Conservation (phyloP, 2,329 filamentous ascomycete genomes). For the Juglanconis oblonga region DNA sequence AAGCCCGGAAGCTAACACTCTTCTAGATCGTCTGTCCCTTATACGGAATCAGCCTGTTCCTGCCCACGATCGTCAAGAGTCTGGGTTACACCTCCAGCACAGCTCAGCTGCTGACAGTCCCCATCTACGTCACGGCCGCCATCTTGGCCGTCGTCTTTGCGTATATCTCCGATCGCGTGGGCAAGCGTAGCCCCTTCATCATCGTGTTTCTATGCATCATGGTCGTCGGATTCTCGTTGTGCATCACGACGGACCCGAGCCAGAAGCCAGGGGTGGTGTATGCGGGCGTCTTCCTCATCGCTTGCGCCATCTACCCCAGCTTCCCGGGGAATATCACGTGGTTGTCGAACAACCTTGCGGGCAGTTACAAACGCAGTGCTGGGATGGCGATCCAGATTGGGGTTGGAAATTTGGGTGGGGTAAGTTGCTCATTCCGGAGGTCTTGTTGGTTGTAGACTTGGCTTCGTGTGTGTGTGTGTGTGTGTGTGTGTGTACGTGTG, state of each 20-base stretch:
- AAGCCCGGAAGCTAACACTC: background rate
- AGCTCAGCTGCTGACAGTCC: conserved; percentile 65
- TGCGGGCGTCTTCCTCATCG: conserved; percentile 72
- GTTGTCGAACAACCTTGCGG: conserved; percentile 74
- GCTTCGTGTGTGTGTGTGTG: background rate
- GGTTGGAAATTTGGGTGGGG: conserved; percentile 56
- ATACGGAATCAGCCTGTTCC: conserved; percentile 56
- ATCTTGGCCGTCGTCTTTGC: conserved; percentile 53
- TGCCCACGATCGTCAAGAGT: conserved; percentile 62
- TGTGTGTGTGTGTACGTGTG: background rate
- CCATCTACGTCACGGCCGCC: conserved; percentile 60
- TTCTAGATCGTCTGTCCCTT: conserved; percentile 49
- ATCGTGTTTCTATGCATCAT: conserved; percentile 59
- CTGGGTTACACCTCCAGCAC: conserved; percentile 55
- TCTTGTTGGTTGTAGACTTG: background rate
- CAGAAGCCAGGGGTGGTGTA: conserved; percentile 62
- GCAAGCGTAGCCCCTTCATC: conserved; percentile 55
- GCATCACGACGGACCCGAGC: conserved; percentile 44
- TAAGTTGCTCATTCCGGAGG: conserved; percentile 22
- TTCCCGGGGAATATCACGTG: conserved; percentile 78
- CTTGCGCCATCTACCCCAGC: conserved; percentile 75
- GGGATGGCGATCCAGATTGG: conserved; percentile 66
- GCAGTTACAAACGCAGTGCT: conserved; percentile 59
- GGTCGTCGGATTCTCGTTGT: conserved; percentile 58
- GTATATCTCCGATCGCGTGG: conserved; percentile 52